These are phyloP conservation scores for Phaeotremella fagi DNA, from an alignment of 768 basidiomycete genomes.

Conservation along the genomic window DNA sequence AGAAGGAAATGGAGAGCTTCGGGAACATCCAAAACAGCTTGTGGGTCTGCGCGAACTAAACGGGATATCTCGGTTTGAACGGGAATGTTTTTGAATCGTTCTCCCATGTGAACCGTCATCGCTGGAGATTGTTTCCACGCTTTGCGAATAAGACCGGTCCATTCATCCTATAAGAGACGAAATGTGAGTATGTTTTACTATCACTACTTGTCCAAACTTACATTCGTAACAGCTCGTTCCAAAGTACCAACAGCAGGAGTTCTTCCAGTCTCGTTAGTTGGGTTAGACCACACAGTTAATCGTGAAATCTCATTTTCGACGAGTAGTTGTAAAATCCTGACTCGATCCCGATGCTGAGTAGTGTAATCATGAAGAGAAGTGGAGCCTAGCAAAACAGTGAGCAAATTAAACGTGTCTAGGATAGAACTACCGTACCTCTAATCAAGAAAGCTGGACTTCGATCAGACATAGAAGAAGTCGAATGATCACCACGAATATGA, in stretches of 20 bases:
- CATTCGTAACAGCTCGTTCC: constrained; percentile 63
- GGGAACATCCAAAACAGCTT: constrained; percentile 65
- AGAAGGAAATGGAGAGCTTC: constrained; percentile 78
- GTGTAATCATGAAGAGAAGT: constrained; percentile 54
- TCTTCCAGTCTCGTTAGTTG: constrained; percentile 60
- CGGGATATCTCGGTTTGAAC: constrained; percentile 69
- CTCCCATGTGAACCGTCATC: constrained; percentile 74
- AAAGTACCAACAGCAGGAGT: constrained; percentile 49
- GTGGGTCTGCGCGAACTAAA: constrained; percentile 67
- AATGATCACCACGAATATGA: constrained; percentile 55
- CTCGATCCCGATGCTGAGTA: constrained; percentile 61
- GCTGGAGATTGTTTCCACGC: constrained; percentile 80
- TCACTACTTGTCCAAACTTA: no score
- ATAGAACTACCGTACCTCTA: constrained; percentile 29
- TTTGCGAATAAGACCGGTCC: constrained; percentile 64
- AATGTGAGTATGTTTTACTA: no score
- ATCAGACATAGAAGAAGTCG: constrained; percentile 37
- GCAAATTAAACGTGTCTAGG: constrained; percentile 1
- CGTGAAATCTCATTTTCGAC: constrained; percentile 87
- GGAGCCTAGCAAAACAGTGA: constrained; percentile 17
- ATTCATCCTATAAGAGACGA: constrained; percentile 49
- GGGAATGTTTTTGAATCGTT: constrained; percentile 70
- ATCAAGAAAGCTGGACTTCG: constrained; percentile 33
- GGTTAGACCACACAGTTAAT: constrained; percentile 84
- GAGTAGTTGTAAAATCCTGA: constrained; percentile 71